Base-by-base conservation (phyloP, 495 filamentous ascomycete species). In the Umbilicaria muhlenbergii region DNA sequence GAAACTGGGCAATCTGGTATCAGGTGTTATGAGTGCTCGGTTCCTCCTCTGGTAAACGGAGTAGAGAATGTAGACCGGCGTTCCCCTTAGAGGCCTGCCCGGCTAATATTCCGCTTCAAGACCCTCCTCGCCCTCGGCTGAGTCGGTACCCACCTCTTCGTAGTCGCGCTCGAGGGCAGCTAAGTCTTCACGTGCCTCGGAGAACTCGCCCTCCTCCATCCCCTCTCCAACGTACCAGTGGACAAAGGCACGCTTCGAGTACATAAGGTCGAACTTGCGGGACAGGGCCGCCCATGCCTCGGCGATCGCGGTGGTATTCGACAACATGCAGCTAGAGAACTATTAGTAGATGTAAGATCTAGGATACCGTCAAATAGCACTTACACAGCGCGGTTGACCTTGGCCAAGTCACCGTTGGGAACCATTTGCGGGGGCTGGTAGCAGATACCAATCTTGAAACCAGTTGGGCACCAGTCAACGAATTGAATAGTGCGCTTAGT, bases 131-230 rank as follows among this genome's bases (percentile, higher is more conserved):
- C 76, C 84, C 66, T 88, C 87, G 50, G 91, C 62, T 49, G 89
- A 94, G 66, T 98, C 91, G 59, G 87, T 87, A 51, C 86, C 91
- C 55, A 98, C 91, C 67, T 98, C 91, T 70, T 96, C 92, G 71
- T 98, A 98, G 67, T 98, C 91, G 51, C 89, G 83, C 77, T 98
- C 91, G 36, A 98, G 77, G 54, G 91, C 91, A 57, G 91, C 91
- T 57, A 98, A 65, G 67, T 98, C 91, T 73, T 98, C 91, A 65
- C 91, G 85, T 42, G 91, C 91, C 75, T 98, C 91, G 39, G 86
- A 92, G 74, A 98, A 98, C 66, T 98, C 91, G 60, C 91, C 91
- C 67, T 98, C 91, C 74, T 98, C 91, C 91, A 98, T 98, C 77
- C 91, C 91, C 74, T 98, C 91, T 69, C 91, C 91, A 62, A 98